Percentiles rank a stretch among this genome's conserved stretches.
These are phyloP conservation scores for Amanita phalloides DNA, from an alignment of 768 basidiomycete species.

Conservation along the genomic window DNA sequence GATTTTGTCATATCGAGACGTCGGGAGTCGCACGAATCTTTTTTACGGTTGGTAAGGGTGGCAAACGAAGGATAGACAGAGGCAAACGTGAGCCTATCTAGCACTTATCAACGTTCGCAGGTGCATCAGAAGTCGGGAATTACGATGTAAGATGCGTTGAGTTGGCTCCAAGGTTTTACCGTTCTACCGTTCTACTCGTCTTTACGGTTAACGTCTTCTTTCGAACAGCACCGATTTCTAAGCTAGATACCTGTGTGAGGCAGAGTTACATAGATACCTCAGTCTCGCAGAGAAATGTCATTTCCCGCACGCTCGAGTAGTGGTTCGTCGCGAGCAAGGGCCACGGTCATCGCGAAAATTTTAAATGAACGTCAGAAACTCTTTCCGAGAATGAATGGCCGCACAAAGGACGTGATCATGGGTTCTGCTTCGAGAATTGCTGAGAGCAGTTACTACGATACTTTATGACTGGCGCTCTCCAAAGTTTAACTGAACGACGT, in stretches of 20 bases:
- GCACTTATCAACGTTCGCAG: slow-evolving; percentile 1
- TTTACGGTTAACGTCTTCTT: background rate
- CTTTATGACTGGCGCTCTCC: background rate
- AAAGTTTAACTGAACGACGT: slow-evolving; percentile 1
- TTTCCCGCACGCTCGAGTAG: background rate
- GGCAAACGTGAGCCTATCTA: background rate
- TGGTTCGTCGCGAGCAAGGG: background rate
- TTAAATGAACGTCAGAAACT: slow-evolving; percentile 6
- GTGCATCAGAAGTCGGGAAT: slow-evolving; percentile 1
- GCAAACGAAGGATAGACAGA: background rate
- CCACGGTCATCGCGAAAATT: slow-evolving; percentile 1
- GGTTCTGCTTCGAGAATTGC: background rate
- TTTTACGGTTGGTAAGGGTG: background rate
- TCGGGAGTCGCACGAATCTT: background rate
- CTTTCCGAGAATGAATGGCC: background rate
- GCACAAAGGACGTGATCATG: background rate
- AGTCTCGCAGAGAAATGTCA: background rate
- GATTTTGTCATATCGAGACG: background rate
- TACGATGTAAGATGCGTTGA: background rate
- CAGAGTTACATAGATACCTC: background rate
- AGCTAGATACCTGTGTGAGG: background rate
- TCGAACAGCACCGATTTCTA: background rate
- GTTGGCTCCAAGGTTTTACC: slow-evolving; percentile 1
- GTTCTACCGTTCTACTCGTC: background rate
- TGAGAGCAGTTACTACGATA: background rate